phyloP scores from a whole-genome alignment of 148 eudicot species.

The Mesembryanthemum crystallinum region DNA sequence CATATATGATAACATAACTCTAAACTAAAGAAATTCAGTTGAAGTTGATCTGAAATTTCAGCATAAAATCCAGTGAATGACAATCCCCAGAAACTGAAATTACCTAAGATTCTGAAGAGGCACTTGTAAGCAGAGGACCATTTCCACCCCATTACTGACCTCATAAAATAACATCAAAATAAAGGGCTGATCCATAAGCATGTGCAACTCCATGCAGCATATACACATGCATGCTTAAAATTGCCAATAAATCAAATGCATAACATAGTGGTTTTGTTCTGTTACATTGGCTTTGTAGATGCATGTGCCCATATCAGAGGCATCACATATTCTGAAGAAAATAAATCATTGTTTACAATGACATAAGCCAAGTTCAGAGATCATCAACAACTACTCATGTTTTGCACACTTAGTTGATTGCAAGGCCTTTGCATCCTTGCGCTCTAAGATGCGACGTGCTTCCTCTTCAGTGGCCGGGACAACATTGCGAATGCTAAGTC shows the following conservation, averaged over 20 bases:
- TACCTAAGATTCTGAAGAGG: neutral
- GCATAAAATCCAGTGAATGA: neutral
- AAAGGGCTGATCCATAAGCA: constrained; percentile 18
- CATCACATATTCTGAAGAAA: constrained; percentile 4
- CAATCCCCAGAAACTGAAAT: constrained; percentile 1
- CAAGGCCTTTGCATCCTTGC: constrained; percentile 66
- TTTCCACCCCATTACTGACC: constrained; percentile 1
- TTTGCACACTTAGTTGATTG: constrained; percentile 28
- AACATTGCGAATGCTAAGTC: constrained; percentile 57
- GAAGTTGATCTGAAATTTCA: neutral
- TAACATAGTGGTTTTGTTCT: neutral
- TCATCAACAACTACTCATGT: constrained; percentile 9
- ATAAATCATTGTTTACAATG: neutral
- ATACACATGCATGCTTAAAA: constrained; percentile 10
- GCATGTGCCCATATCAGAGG: constrained; percentile 20
- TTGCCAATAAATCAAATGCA: constrained; percentile 9
- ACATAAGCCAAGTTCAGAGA: neutral
- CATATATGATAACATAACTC: neutral
- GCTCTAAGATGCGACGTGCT: constrained; percentile 64
- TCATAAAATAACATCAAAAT: neutral
- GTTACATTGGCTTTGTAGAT: constrained; percentile 12
- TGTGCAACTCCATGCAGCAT: constrained; percentile 23
- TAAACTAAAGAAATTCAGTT: neutral
- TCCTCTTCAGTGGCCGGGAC: constrained; percentile 91
- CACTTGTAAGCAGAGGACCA: constrained; percentile 20